Conservation (phyloP, 1,139 yeast genomes). For the Candida sp. region DNA sequence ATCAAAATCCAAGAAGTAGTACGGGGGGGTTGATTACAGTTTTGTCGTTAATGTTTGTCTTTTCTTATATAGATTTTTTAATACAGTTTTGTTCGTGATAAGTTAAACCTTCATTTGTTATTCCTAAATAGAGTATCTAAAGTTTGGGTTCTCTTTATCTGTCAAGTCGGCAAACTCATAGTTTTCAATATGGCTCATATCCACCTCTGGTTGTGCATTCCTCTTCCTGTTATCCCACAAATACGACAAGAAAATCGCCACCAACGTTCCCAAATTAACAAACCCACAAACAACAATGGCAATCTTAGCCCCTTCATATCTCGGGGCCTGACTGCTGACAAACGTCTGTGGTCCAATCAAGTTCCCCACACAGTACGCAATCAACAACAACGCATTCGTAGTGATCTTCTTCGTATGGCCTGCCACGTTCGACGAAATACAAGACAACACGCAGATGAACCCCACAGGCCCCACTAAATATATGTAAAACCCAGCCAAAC, state of each 20-base stretch:
- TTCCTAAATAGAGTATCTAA: slow-evolving; percentile 43
- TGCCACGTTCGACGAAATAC: slow-evolving; percentile 62
- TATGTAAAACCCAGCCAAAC: slow-evolving; percentile 46
- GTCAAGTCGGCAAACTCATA: slow-evolving; percentile 67
- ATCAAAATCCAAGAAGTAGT: slow-evolving; percentile 22
- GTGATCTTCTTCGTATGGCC: slow-evolving; percentile 74
- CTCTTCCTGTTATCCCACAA: slow-evolving; percentile 28
- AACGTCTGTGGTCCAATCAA: slow-evolving; percentile 76
- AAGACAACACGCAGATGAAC: slow-evolving; percentile 50
- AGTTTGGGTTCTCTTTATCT: slow-evolving; percentile 66
- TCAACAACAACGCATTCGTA: slow-evolving; percentile 60
- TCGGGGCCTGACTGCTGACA: slow-evolving; percentile 55
- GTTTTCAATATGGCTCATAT: slow-evolving; percentile 38
- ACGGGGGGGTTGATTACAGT: neutral
- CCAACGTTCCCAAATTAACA: slow-evolving; percentile 24
- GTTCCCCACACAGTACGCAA: slow-evolving; percentile 72
- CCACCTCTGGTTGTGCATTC: slow-evolving; percentile 20
- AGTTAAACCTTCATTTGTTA: neutral
- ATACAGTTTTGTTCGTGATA: too few relatives aligned
- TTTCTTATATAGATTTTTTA: too few relatives aligned
- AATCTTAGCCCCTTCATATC: slow-evolving; percentile 50
- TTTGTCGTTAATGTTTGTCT: neutral
- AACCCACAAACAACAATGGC: slow-evolving; percentile 37
- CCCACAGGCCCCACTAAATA: slow-evolving; percentile 37
- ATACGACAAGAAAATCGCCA: slow-evolving; percentile 32